Evolutionary conservation across 1,284 basidiomycete genomes (phyloP), one percentile per base, ranked within the genome.

Genomic region (Cutaneotrichosporon sp.): DNA sequence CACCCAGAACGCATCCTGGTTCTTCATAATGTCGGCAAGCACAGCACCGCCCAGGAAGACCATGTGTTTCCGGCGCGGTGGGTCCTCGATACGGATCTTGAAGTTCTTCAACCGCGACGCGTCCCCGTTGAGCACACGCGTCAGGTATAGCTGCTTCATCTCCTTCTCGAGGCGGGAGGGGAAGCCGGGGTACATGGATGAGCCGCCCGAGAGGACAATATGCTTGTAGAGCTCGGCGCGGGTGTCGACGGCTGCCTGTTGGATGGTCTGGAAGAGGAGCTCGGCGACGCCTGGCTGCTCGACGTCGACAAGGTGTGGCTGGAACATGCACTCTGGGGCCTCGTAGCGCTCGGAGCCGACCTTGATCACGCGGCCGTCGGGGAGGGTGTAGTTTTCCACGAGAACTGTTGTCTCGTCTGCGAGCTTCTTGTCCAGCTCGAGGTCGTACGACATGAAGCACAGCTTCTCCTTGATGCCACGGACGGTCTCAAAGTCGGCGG

Each of bases 261-360:
- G 94, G 62, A 98, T 94, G 0, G 93, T 96, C 73, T 91, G 84
- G 83, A 96, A 97, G 24, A 97, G 83, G 81, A 97, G 86, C 79
- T 97, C 94, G 75, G 93, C 94, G 51, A 97, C 86, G 50, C 96
- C 96, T 2, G 91, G 89, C 71, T 97, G 93, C 73, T 98, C 96
- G 53, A 98, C 81, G 62, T 98, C 96, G 49, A 98, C 91, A 8
- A 99, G 81, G 75, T 97, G 90, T 22, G 96, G 96, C 76, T 99
- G 93, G 86, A 99, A 98, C 90, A 98, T 92, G 78, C 96, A 98
- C 76, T 98, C 96, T 11, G 96, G 96, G n/a, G 94, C 96, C 76
- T 97, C 91, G 72, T 97, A 99, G n/a, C 96, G 86, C 74, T 99
- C 96, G 2, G 90, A 91, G 24, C 94, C 96, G 51, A 98, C 90